phyloP scores from a whole-genome alignment of 108 stramenopile genomes.

The Cylindrotheca closterium region DNA sequence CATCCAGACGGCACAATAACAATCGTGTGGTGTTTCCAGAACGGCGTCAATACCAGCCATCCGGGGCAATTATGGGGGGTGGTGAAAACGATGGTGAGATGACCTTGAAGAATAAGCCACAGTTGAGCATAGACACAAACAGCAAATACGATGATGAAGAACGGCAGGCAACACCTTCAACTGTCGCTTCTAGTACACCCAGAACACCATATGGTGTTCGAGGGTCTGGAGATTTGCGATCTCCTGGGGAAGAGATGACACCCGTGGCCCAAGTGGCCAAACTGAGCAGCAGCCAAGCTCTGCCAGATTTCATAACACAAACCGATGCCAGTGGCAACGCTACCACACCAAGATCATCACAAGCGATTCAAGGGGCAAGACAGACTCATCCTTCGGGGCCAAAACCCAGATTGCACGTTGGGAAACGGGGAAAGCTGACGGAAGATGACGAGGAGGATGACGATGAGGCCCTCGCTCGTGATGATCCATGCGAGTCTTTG shows the following conservation, averaged over 20 bases:
- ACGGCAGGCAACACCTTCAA: neutral
- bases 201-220: constrained; percentile 52
- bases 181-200: constrained; percentile 28
- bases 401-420: constrained; percentile 55
- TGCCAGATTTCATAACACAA: constrained; percentile 89
- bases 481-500: constrained; percentile 69
- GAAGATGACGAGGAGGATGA: constrained; percentile 45
- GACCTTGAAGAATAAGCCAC: neutral
- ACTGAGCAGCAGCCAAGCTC: constrained; percentile 19
- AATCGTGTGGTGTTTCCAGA: no score
- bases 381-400: constrained; percentile 53
- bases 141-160: constrained; percentile 8
- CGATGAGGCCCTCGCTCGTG: constrained; percentile 7
- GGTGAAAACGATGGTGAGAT: constrained; percentile 2
- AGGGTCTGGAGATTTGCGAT: constrained; percentile 64
- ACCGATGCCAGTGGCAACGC: constrained; percentile 81
- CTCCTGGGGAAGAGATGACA: constrained; percentile 72
- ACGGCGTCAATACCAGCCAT: no score
- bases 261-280: constrained; percentile 39
- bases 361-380: constrained; percentile 56
- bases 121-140: constrained; percentile 9
- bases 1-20: no score
- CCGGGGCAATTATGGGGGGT: constrained; percentile 16
- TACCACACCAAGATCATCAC: constrained; percentile 65
- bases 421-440: constrained; percentile 27